Evolutionary conservation across 345 rosid genomes (phyloP).

Genomic region (Eucalyptus dawsonii): DNA sequence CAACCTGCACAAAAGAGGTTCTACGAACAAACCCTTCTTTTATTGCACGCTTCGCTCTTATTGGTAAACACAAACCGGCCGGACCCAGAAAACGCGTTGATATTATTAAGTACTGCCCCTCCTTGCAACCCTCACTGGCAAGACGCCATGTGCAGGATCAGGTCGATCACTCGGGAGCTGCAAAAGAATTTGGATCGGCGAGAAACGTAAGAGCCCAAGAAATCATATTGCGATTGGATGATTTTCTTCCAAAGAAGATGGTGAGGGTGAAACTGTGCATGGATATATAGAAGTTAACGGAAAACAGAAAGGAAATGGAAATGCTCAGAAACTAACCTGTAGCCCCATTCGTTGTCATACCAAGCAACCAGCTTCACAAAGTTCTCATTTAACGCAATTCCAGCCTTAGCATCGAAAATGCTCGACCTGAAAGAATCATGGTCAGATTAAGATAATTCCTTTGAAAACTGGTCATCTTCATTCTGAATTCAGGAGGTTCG

Average conservation of each 20-base stretch:
- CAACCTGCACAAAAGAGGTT: neutral
- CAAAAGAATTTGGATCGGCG: neutral
- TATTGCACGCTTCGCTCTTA: neutral
- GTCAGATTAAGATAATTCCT: neutral
- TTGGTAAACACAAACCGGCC: neutral
- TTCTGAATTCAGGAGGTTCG: neutral
- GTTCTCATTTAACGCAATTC: conserved; percentile 51
- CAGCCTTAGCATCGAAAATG: conserved; percentile 83
- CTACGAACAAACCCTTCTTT: neutral
- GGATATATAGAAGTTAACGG: neutral
- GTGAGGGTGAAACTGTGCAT: neutral
- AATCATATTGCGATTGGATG: neutral
- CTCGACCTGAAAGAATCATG: conserved; percentile 35
- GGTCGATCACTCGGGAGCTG: conserved; percentile 62
- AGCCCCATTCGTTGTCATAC: conserved; percentile 84
- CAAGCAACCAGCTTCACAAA: conserved; percentile 55
- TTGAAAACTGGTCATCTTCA: neutral
- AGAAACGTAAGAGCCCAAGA: neutral
- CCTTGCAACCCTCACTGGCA: neutral
- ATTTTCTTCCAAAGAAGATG: neutral
- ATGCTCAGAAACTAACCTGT: conserved; percentile 26
- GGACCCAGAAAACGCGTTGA: neutral
- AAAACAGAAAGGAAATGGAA: neutral
- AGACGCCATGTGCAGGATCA: conserved; percentile 33
- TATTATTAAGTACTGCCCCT: neutral